These are phyloP conservation scores for Botrytis cinerea DNA, from an alignment of 2,329 filamentous ascomycete species.

Conservation along the genomic window DNA sequence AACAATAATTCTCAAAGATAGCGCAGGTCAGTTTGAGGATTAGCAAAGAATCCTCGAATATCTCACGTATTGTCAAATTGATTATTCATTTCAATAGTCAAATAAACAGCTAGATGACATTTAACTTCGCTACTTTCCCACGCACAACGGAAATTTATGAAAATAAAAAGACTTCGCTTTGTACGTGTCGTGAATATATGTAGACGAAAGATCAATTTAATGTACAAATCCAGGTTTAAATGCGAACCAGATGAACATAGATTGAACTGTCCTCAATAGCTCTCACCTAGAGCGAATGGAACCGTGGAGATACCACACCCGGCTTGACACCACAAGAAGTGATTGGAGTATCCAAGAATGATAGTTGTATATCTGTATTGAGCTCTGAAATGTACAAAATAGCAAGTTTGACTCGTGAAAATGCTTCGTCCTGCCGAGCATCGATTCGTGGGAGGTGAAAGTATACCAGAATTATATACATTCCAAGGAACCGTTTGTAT, in stretches of 20 bases:
- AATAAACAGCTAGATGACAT: neutral
- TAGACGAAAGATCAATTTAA: neutral
- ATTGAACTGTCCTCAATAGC: no score
- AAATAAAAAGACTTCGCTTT: neutral
- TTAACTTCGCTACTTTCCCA: neutral
- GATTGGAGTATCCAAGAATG: neutral
- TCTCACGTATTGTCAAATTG: neutral
- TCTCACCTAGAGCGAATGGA: no score
- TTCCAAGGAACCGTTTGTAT: neutral
- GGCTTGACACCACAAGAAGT: neutral
- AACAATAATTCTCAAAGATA: neutral
- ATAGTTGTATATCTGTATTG: neutral
- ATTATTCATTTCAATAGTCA: neutral
- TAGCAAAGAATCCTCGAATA: neutral
- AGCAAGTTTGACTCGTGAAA: neutral
- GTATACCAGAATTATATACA: neutral
- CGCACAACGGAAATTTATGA: no score
- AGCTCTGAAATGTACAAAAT: neutral
- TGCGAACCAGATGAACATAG: neutral
- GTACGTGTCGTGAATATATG: neutral
- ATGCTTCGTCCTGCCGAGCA: neutral
- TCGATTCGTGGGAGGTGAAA: neutral
- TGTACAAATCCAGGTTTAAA: neutral
- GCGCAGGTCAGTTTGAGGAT: neutral
- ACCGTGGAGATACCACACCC: no score